Percentiles rank a stretch among this genome's conserved stretches.
These are phyloP conservation scores for Pythium vanterpoolii DNA, from an alignment of 352 stramenopile species.

Conservation along the genomic window DNA sequence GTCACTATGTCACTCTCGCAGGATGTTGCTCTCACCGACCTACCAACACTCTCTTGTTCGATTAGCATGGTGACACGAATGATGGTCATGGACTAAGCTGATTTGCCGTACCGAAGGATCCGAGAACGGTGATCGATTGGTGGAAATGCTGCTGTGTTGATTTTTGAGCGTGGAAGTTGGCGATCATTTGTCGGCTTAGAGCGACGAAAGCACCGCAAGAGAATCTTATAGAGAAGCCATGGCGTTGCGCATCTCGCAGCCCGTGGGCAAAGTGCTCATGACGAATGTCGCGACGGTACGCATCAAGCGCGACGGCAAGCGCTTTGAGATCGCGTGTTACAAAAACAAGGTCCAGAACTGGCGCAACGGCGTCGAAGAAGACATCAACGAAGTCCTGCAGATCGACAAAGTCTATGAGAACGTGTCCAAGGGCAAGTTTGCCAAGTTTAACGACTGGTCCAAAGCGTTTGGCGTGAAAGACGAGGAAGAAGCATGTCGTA, in stretches of 20 bases:
- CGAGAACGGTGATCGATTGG: conserved; percentile 9
- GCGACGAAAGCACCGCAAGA: not conserved
- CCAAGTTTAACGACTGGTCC: conserved; percentile 92
- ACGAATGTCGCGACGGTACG: conserved; percentile 98
- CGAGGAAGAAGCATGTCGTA: conserved; percentile 87
- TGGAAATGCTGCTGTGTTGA: conserved; percentile 1
- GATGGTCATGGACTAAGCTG: conserved; percentile 3
- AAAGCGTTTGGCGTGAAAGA: conserved; percentile 93
- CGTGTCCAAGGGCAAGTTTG: conserved; percentile 96
- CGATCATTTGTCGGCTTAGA: not conserved
- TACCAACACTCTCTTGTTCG: not conserved
- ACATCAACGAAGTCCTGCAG: conserved; percentile 98
- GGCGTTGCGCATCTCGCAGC: conserved; percentile 59
- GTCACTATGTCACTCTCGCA: conserved; percentile 3
- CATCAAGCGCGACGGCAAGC: conserved; percentile 93
- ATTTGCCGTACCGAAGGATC: not conserved
- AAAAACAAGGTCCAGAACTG: conserved; percentile 99
- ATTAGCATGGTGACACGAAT: not conserved
- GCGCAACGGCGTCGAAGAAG: conserved; percentile 96
- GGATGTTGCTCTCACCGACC: not conserved
- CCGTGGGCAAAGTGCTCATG: conserved; percentile 86
- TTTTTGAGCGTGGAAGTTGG: too few species aligned
- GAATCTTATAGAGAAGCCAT: not conserved
- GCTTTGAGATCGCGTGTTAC: conserved; percentile 99
- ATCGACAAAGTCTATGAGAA: conserved; percentile 98